Base-by-base conservation (phyloP, 2,329 filamentous ascomycete species). In the Claviceps humidiphila region DNA sequence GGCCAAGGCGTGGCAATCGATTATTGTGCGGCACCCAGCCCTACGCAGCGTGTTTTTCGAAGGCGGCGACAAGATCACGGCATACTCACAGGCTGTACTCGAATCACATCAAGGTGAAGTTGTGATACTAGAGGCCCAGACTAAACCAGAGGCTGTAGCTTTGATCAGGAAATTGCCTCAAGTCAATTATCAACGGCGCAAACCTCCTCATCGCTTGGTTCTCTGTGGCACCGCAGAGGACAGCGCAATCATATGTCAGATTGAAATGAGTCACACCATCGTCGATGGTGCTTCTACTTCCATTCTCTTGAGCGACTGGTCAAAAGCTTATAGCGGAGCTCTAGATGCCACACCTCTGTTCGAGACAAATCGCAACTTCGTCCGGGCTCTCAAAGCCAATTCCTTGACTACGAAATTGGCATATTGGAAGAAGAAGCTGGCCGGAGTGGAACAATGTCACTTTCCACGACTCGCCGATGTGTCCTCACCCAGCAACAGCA, bases 181-280 rank as follows among this genome's bases (percentile, higher is more conserved):
- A 17, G 50, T 48, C 11, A 22, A 51, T 37, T 51, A 51, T 37
- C 50, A 51, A 20, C 26, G 22, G n/a, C 44, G 20, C 38, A 51
- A 47, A 14, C 50, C 50, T 20, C 16, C 50, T 47, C 50, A 51
- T 34, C 50, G 50, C n/a, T 38, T 51, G 4, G 44, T 37, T 26
- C 50, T 51, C 9, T 47, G 44, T 26, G 37, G n/a, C 30, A 38
- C 17, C 24, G 24, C 2, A 45, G 26, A 44, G 22, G 30, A 39
- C 20, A 56, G 55, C 4, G 50, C 53, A 24, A 53, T 61, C 4
- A 51, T 54, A 43, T 60, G 61, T 51, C 58, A 58, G 26, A 51
- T 70, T 13, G 65, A 68, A 17, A 61, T 70, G 56, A 68, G 61
- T 49, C 67, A 69, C 48, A 60, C 62, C 2, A 50, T 68, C 9